Base-by-base conservation (phyloP, 352 stramenopile genomes). In the Phytophthora cactorum region DNA sequence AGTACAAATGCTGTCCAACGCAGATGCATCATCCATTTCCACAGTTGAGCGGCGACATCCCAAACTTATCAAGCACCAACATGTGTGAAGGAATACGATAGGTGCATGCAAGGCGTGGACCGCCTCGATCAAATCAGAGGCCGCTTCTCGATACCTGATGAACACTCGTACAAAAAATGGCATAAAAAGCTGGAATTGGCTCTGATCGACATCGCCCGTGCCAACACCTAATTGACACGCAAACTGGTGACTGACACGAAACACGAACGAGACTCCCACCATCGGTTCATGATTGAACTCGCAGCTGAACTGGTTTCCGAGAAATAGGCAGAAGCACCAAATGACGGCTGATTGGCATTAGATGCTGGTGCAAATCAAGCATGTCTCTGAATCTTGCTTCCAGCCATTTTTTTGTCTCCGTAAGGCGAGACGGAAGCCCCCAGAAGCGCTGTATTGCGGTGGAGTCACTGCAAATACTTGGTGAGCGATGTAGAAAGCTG, bases 131-230 rank as follows among this genome's bases (percentile, higher is more conserved):
- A 50, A 9, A 31, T 50, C 7, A n/a, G 17, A 31, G 6, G 12
- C 11, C 15, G 44, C 4, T 50, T 50, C 8, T 50, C 44, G 3
- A n/a, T 50, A 7, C n/a, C 44, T 12, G 44, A 50, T 7, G 17
- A n/a, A 14, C 44, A 50, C 31, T 50, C 17, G 6, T 50, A 50
- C 17, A 50, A 50, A 50, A n/a, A 17, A n/a, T 50, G 44, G 44
- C 44, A 50, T 14, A 50, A 28, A 2, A 31, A 50, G 12, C 12
- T 50, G 22, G 44, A 5, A 28, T 50, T 50, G 12, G n/a, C 17
- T 31, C 17, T 50, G 4, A 14, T 31, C 5, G 44, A 50, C 17
- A 50, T 50, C 4, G n/a, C 44, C 15, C 44, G 44, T 31, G 44
- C 22, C 4, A 50, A 50, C 11, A 9, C 44, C 5, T 50, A 29